Evolutionary conservation across 2,329 filamentous ascomycete genomes (phyloP), one percentile per base, ranked within the genome.

Genomic region (Allantophomopsis cytisporea): DNA sequence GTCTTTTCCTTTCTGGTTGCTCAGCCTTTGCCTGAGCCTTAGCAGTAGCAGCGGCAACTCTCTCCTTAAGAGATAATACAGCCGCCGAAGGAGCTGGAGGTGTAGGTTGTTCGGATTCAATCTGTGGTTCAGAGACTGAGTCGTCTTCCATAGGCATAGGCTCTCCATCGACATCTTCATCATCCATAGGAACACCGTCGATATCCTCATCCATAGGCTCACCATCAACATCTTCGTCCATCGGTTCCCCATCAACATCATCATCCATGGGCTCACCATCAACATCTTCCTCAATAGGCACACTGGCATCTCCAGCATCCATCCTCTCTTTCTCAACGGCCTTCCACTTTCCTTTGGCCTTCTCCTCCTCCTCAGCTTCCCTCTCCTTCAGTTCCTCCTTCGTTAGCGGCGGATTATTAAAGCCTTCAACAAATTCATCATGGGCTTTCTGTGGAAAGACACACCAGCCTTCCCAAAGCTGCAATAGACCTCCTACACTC

Each of bases 391-490:
- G 43, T 36, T 57, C 52, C 41, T 62, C 59, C 31, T 51, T 54
- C 21, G 51, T 54, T 7, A 66, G 60, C 4, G 81, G 80, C 20
- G 83, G 82, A 40, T 77, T 75, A 45, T 83, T 76, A 51, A 94
- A 94, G 11, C 71, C 71, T 40, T 69, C 64, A 21, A 73, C 72
- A 45, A 94, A 83, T 20, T 73, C 60, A 45, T 83, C 80, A 47
- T 89, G 83, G 36, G 74, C 79, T 40, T 80, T 76, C 21, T 76
- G 73, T 1, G 83, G 78, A 48, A 94, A 94, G 1, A 77, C 73
- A 47, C 72, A 79, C 76, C 75, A 80, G 6, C 73, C 70, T 47
- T 80, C 76, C 76, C 76, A 80, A 31, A 76, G 55, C 14, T 65
- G 62, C 7, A 80, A 55, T 10, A 80, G 60, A 33, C 62, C 64